These are phyloP conservation scores for Claviceps paspali DNA, from an alignment of 2,329 filamentous ascomycete genomes.

Conservation along the genomic window DNA sequence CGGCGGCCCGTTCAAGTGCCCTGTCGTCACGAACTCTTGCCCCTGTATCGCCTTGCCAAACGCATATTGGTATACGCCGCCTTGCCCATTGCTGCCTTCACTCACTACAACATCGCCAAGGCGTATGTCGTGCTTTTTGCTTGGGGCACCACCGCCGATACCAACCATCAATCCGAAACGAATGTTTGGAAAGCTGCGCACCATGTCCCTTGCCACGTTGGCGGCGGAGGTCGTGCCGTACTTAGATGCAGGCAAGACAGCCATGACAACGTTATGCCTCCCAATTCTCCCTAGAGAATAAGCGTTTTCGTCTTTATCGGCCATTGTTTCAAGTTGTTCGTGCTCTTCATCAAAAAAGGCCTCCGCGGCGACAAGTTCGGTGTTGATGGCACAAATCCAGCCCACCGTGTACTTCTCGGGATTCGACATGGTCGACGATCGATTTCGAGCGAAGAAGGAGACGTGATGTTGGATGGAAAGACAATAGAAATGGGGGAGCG, in stretches of 20 bases:
- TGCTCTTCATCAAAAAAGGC: conserved; percentile 23
- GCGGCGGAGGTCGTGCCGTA: conserved; percentile 8
- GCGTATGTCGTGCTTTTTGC: conserved; percentile 16
- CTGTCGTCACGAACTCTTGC: not conserved
- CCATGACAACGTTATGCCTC: conserved; percentile 8
- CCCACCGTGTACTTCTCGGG: conserved; percentile 21
- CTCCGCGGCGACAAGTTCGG: conserved; percentile 22
- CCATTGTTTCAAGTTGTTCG: conserved; percentile 12
- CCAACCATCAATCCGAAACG: conserved; percentile 9
- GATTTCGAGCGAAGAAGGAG: no score
- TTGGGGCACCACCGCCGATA: conserved; percentile 19
- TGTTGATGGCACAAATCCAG: conserved; percentile 26
- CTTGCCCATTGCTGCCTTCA: accelerated
- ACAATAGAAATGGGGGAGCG: no score
- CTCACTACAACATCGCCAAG: conserved; percentile 14
- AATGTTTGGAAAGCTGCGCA: conserved; percentile 15
- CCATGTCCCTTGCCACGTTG: conserved; percentile 13
- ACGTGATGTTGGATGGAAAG: no score
- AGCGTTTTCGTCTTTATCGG: conserved; percentile 3
- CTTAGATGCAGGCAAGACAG: conserved; percentile 3
- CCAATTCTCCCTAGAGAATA: conserved; percentile 8
- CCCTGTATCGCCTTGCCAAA: no score
- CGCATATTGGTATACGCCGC: not conserved
- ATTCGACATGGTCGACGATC: not conserved
- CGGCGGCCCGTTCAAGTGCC: not conserved